These are phyloP conservation scores for Oryza officinalis DNA, from an alignment of 176 grass and related monocot species.

Conservation along the genomic window DNA sequence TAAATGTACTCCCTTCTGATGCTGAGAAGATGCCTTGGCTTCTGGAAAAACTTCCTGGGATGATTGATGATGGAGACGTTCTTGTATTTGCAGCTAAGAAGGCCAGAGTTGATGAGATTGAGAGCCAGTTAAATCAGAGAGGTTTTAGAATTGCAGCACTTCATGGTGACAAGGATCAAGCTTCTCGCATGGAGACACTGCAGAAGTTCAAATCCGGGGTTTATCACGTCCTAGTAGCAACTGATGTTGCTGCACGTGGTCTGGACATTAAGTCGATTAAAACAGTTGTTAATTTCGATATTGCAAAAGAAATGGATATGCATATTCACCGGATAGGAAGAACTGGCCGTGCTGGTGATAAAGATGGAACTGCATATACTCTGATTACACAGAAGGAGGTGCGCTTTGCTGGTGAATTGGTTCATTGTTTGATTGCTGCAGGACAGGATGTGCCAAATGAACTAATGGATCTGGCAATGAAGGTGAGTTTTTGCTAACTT, in stretches of 20 bases:
- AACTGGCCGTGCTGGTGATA: constrained; percentile 96
- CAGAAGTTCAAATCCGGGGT: constrained; percentile 93
- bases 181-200: constrained; percentile 84
- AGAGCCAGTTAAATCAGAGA: constrained; percentile 76
- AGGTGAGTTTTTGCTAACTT: constrained; percentile 61
- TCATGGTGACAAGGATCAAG: constrained; percentile 99
- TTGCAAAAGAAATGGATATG: constrained; percentile 98
- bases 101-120: constrained; percentile 85
- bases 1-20: constrained; percentile 93
- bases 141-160: constrained; percentile 90
- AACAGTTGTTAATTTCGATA: constrained; percentile 97
- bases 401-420: constrained; percentile 90
- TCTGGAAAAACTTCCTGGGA: constrained; percentile 72
- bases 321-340: constrained; percentile 96
- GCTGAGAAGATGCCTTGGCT: constrained; percentile 95
- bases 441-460: constrained; percentile 83
- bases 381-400: constrained; percentile 89
- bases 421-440: constrained; percentile 84
- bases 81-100: constrained; percentile 96
- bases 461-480: constrained; percentile 97
- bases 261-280: constrained; percentile 99
- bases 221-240: constrained; percentile 95
- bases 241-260: constrained; percentile 97
- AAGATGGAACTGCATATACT: constrained; percentile 94
- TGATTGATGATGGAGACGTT: constrained; percentile 97